Evolutionary conservation across 2,329 filamentous ascomycete species (phyloP).

Genomic region (Exophiala alcalophila): DNA sequence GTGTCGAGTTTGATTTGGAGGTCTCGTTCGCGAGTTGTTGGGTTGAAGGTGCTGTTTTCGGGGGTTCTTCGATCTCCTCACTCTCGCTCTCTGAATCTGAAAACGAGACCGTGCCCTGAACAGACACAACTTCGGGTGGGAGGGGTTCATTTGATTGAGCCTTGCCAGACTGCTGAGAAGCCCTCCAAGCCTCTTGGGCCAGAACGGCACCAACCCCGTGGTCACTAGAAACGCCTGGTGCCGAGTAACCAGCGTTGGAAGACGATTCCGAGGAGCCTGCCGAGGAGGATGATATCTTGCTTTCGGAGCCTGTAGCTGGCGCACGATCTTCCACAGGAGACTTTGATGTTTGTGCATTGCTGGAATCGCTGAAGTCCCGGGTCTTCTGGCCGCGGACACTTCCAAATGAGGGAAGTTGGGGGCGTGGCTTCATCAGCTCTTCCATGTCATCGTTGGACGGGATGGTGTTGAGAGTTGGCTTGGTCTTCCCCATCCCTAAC

Average conservation of each 20-base stretch:
- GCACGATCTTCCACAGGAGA: constrained; percentile 28
- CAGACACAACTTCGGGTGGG: constrained; percentile 67
- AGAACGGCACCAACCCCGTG: constrained; percentile 51
- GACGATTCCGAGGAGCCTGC: constrained; percentile 35
- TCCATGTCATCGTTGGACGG: constrained; percentile 51
- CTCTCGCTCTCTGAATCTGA: constrained; percentile 53
- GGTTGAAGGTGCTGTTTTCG: background rate
- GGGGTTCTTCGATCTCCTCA: constrained; percentile 13
- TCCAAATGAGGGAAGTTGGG: constrained; percentile 61
- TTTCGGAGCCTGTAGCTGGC: constrained; percentile 7
- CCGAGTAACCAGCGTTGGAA: constrained; percentile 35
- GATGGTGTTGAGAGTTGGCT: constrained; percentile 31
- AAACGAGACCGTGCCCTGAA: constrained; percentile 63
- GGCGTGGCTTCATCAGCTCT: constrained; percentile 57
- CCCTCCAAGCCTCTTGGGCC: constrained; percentile 42
- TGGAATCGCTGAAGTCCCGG: constrained; percentile 18
- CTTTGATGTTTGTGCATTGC: constrained; percentile 22
- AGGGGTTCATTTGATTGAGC: constrained; percentile 57
- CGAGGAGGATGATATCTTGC: constrained; percentile 10
- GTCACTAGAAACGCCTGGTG: constrained; percentile 47
- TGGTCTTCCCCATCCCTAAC: constrained; percentile 39
- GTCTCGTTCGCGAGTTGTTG: background rate
- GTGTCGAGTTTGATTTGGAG: no score
- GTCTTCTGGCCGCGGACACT: constrained; percentile 53
- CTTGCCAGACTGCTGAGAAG: constrained; percentile 7